Evolutionary conservation across 306 rosid species (phyloP).

Genomic region (Gynostemma pentaphyllum): DNA sequence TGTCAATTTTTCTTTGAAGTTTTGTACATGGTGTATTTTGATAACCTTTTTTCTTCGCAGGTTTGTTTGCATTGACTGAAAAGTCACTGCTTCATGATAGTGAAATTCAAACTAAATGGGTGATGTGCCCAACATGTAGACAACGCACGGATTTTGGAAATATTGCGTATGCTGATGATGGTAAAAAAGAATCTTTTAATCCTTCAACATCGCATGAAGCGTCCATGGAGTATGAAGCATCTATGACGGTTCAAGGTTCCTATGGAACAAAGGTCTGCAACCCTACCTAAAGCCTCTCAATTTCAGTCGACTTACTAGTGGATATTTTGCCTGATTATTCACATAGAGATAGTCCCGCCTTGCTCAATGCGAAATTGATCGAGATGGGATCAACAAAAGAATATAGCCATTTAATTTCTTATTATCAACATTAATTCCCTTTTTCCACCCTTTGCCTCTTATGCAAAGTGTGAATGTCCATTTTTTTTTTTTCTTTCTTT

Average conservation of each 20-base stretch:
- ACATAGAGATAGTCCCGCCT: no score
- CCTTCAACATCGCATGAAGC: constrained; percentile 30
- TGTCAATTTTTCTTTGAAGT: neutral
- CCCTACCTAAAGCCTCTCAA: neutral
- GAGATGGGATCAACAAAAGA: no score
- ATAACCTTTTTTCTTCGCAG: constrained; percentile 23
- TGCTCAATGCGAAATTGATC: no score
- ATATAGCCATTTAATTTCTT: no score
- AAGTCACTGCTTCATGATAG: constrained; percentile 28
- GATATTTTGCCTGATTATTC: neutral
- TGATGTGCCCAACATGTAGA: constrained; percentile 94
- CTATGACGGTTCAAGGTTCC: constrained; percentile 66
- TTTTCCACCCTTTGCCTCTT: no score
- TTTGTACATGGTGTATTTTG: neutral
- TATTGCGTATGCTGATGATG: constrained; percentile 84
- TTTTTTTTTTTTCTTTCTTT: no score
- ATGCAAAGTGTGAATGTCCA: no score
- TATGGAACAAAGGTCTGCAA: constrained; percentile 80
- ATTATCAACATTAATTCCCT: no score
- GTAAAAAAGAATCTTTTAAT: constrained; percentile 33
- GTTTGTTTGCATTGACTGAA: constrained; percentile 87
- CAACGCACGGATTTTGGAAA: constrained; percentile 74
- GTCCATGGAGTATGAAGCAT: constrained; percentile 43
- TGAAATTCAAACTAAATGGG: constrained; percentile 56
- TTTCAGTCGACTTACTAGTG: neutral